These are phyloP conservation scores for Neoconidiobolus thromboides DNA, from an alignment of 371 early-diverging fungal species.

Conservation along the genomic window DNA sequence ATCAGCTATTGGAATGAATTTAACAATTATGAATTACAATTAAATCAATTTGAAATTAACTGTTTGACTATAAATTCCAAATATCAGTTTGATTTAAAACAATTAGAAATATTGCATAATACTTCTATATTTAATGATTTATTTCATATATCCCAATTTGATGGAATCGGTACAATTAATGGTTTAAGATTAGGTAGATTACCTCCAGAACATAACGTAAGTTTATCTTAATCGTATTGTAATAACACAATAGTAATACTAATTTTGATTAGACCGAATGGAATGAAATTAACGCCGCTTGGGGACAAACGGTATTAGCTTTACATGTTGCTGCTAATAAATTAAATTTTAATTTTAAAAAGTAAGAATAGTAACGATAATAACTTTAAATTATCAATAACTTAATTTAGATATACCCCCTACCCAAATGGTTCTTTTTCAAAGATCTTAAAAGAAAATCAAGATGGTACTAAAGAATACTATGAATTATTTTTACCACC, in stretches of 20 bases:
- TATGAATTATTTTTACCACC: conserved; percentile 62
- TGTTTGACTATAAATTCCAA: conserved; percentile 56
- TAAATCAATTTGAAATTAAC: conserved; percentile 47
- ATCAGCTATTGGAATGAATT: conserved; percentile 13
- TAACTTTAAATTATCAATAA: background rate
- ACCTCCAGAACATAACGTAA: conserved; percentile 24
- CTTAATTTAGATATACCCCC: conserved; percentile 37
- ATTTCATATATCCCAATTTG: conserved; percentile 70
- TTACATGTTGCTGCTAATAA: conserved; percentile 72
- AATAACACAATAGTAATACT: background rate
- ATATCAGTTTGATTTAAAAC: conserved; percentile 53
- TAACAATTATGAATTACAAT: conserved; percentile 41
- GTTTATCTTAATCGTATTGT: background rate
- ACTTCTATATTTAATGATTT: conserved; percentile 88
- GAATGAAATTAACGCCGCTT: conserved; percentile 91
- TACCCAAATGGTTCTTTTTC: conserved; percentile 88
- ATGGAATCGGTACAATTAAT: conserved; percentile 81
- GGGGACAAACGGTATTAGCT: conserved; percentile 77
- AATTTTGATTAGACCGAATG: conserved; percentile 47
- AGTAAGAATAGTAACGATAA: conserved; percentile 15
- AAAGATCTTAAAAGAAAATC: conserved; percentile 33
- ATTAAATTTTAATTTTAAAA: conserved; percentile 61
- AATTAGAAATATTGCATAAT: conserved; percentile 64
- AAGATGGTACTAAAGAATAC: too few species aligned
- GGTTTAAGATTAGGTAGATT: conserved; percentile 79